Evolutionary conservation across 2,329 filamentous ascomycete species (phyloP), one percentile per base, ranked within the genome.

Genomic region (Venturia oleaginea): DNA sequence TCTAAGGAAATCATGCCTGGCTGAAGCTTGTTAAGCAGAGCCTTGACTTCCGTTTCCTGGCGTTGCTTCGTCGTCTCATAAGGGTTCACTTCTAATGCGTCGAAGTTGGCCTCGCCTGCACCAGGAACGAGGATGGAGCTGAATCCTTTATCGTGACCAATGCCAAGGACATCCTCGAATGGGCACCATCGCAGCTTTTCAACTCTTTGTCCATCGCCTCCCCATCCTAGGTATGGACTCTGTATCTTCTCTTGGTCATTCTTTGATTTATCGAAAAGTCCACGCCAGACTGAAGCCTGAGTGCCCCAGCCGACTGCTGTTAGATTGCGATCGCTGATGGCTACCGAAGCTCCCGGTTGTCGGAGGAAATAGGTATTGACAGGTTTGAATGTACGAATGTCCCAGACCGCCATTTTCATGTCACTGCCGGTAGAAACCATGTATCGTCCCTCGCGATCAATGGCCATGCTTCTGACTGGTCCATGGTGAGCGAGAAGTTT

Each of bases 1-100:
- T 99, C 88, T 27, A 99, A 81, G 1, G 91, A 90, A 67, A 99
- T 99, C 91, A 97, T 99, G 73, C 96, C 93, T 3, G 94, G 93
- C 71, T 92, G 86, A 59, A 99, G 82, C 80, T 99, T 99, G 81
- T 95, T 96, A 70, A 99, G 85, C 68, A 99, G 82, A 15, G 84
- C 82, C 79, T 90, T 91, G 75, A 99, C 92, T 76, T 99, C 94
- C 61, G 84, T 83, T 77, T 99, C 94, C 76, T 95, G 92, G 71
- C 94, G 86, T 78, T 97, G 92, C 78, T 94, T 95, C 71, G 81
- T 83, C 63, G 89, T 96, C 78, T 97, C 94, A 83, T 93, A 97
- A 40, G 94, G 94, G 80, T 99, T 99, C 70, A 87, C 82, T 76
- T 99, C 94, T 63, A 97, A 81, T 2, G 92, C 90, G 75, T 99